Evolutionary conservation across 164 flowering plant genomes (phyloP), one percentile per base, ranked within the genome.

Genomic region (Magnolia kwangsiensis): DNA sequence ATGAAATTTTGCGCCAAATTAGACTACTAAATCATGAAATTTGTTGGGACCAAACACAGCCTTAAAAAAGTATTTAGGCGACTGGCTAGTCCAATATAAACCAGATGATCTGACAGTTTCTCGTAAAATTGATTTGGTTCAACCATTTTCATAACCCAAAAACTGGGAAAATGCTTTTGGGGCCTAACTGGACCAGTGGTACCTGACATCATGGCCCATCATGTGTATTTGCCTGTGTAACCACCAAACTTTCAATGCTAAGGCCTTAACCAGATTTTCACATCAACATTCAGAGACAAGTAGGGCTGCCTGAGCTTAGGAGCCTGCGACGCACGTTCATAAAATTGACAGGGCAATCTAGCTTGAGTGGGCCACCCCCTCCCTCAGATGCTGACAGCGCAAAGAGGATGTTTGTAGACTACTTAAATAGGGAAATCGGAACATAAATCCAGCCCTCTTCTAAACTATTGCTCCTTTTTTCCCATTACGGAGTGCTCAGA

Each of bases 351-450:
- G 92, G 92, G 61, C 99, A 96, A 71, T 82, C 96, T 2, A 92
- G 99, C 84, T 89, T 96, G 82, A 96, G 97, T 78, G 98, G 99
- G n/a, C 96, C 84, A n/a, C 92, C 97, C 2, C 99, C 97, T 0
- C 99, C 99, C 45, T 89, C 97, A 3, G 98, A 91, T 84, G 91
- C 94, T 24, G 90, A 87, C 21, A 94, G 95, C 78, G 94, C 95
- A 45, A 92, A 96, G 83, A 86, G 98, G 76, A 94, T 92, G 99
- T 96, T 96, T 82, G 87, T 89, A 2, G 98, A 96, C 74, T 96
- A 96, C 82, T 86, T 94, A 79, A 92, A 90, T 77, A 84, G 97
- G 82, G 98, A 96, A 86, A 79, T 92, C 4, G 96, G 89, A 77
- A 80, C 81, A 61, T 90, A 84, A 90, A 64, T 51, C 63, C 20